Evolutionary conservation across 2,329 filamentous ascomycete species (phyloP).

Genomic region (Penicillium concentricum): DNA sequence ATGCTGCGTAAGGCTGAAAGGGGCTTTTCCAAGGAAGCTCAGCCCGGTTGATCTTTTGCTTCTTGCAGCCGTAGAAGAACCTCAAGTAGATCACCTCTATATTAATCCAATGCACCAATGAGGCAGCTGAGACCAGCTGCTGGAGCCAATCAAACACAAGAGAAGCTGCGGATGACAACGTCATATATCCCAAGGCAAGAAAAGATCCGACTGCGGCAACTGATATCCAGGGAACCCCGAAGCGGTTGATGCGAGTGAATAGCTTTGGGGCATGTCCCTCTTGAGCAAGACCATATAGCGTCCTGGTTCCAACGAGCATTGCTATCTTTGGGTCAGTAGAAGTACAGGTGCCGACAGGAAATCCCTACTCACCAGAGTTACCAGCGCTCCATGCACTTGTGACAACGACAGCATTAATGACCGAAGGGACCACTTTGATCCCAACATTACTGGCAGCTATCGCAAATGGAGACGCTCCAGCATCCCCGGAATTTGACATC

Average conservation of each 20-base stretch:
- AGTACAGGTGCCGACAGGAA: background rate
- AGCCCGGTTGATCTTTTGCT: constrained; percentile 34
- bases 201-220: constrained; percentile 47
- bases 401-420: constrained; percentile 5
- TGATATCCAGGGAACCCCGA: constrained; percentile 57
- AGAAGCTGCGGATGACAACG: constrained; percentile 54
- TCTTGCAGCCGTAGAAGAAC: constrained; percentile 47
- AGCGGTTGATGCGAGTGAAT: constrained; percentile 35
- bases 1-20: constrained; percentile 62
- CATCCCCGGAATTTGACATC: constrained; percentile 23
- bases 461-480: constrained; percentile 13
- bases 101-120: constrained; percentile 56
- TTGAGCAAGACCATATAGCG: constrained; percentile 36
- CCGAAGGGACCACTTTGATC: constrained; percentile 18
- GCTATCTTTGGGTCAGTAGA: background rate
- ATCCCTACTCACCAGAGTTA: constrained; percentile 29
- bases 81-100: constrained; percentile 56
- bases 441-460: constrained; percentile 48
- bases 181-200: constrained; percentile 63
- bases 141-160: constrained; percentile 65
- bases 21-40: constrained; percentile 49
- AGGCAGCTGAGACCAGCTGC: constrained; percentile 51
- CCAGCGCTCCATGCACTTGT: constrained; percentile 36
- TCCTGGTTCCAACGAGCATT: constrained; percentile 33
- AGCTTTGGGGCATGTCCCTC: constrained; percentile 35